Evolutionary conservation across 2,329 filamentous ascomycete species (phyloP).

Genomic region (Cladosporium sp.): DNA sequence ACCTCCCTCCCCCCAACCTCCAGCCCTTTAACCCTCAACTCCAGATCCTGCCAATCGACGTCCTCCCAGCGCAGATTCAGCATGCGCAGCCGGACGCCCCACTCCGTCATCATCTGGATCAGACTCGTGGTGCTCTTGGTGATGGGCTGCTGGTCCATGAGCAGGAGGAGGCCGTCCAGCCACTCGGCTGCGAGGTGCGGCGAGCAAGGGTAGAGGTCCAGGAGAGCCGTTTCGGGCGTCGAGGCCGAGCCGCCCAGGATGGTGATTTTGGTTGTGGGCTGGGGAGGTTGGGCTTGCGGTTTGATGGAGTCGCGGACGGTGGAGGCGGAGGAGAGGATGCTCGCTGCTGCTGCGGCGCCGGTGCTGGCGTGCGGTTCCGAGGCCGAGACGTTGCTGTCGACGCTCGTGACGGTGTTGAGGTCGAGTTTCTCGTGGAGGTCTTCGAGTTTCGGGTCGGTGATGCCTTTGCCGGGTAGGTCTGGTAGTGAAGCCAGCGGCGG

Average conservation of each 20-base stretch:
- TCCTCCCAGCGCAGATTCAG: conserved; percentile 90
- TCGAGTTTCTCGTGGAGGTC: conserved; percentile 77
- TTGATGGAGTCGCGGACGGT: conserved; percentile 20
- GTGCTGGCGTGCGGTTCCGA: conserved; percentile 48
- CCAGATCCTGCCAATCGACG: conserved; percentile 46
- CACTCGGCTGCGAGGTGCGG: conserved; percentile 89
- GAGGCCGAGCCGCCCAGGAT: conserved; percentile 61
- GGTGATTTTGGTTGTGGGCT: conserved; percentile 74
- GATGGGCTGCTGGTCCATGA: conserved; percentile 91
- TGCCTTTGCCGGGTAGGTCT: conserved; percentile 65
- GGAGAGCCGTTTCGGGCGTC: conserved; percentile 61
- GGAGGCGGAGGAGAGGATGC: conserved; percentile 18
- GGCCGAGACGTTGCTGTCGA: conserved; percentile 86
- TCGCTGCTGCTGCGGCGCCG: conserved; percentile 38
- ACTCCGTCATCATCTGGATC: conserved; percentile 79
- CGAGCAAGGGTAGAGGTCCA: conserved; percentile 77
- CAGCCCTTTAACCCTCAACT: conserved; percentile 39
- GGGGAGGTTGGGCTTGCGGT: conserved; percentile 25
- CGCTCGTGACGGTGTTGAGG: conserved; percentile 80
- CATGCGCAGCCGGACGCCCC: conserved; percentile 86
- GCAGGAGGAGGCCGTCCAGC: conserved; percentile 92
- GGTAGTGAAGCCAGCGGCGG: conserved; percentile 82
- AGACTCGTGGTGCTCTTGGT: conserved; percentile 94
- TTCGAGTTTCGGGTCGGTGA: conserved; percentile 65
- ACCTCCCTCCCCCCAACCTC: conserved; percentile 56